Base-by-base conservation (phyloP, 371 early-diverging fungal species). In the Mortierella sp. region DNA sequence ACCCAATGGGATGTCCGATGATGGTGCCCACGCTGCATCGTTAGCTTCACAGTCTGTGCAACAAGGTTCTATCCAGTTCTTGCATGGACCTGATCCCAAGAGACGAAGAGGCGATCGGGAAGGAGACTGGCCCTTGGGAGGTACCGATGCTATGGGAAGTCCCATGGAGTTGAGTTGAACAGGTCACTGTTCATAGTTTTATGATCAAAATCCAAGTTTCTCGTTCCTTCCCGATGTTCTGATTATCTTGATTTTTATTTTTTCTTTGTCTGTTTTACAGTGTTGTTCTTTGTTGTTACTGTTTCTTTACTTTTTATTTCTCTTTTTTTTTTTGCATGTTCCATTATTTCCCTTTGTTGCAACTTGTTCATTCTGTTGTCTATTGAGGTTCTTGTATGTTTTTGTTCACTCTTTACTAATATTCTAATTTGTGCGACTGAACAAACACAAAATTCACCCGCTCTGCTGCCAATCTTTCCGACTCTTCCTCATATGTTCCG, bases 391-490 rank as follows among this genome's bases (percentile, higher is more conserved):
- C n/a, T 53, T 54, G 23, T 61, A 28, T 22, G n/a, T 49, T 22
- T n/a, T 51, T 35, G 31, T 54, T 45, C 53, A 43, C 32, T 57
- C 45, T 35, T 68, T 43, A 40, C 32, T 67, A 57, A 37, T 37
- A 32, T 31, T 64, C 23, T 64, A 28, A 57, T 42, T 51, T 56
- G 26, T 66, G 42, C 40, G 43, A 37, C 45, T 63, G 28, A 35
- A 35, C 17, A 23, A 6, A 3, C 29, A 43, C 51, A 31, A 31
- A 32, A 37, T 26, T 8, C 34, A 35, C 43, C 56, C 19, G 22
- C 28, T 35, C 58, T 68, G 51, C 67, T 53, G 51, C 68, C 60
- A 51, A n/a, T 65, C 69, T 72, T 68, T 72, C 77, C 54, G 68
- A 71, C 64, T 61, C 35, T 15, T 28, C 28, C 23, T 63, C 32